Base-by-base conservation (phyloP, 2,329 filamentous ascomycete species). In the Cladosporium sp. region DNA sequence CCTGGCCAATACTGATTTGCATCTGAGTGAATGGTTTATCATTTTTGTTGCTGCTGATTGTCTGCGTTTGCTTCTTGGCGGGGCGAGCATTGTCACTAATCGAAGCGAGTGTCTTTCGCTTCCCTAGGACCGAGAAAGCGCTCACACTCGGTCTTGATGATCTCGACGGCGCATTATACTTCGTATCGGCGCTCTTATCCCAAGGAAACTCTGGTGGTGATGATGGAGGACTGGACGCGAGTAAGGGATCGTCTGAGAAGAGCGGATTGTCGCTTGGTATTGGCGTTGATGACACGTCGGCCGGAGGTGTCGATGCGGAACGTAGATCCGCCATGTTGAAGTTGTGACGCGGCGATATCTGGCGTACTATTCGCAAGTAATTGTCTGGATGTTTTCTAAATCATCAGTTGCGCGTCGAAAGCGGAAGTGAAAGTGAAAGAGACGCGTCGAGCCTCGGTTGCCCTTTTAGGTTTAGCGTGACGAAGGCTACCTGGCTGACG, bases 1-100 rank as follows among this genome's bases (percentile, higher is more conserved):
- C 73, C 33, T 72, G 69, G 2, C 79, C 80, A 11, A 84, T 69
- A 57, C 81, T 79, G 53, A 84, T 74, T 57, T 81, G 78, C 71
- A 80, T 80, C 60, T 84, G 81, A 43, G 76, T 76, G 52, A 83
- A 59, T 22, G 63, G 62, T 12, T 46, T 46, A 22, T 19, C 29
- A 16, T 53, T 50, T 13, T 48, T 40, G 50, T 64, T 66, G 52
- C 65, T 53, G 60, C 62, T 57, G 54, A 56, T 27, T 16, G 27
- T 15, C 19, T 41, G 16, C 51, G 59, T 7, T 62, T 61, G 4
- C 29, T 51, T 57, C 32, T 62, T 67, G 36, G 40, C 47, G 16
- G 57, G 49, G 22, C 56, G 57, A n/a, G 46, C 63, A 64, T 72
- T 72, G 42, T 66, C 58, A 42, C 48, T 63, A 18, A 57, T 50